Evolutionary conservation across 2,329 filamentous ascomycete genomes (phyloP), one percentile per base, ranked within the genome.

Genomic region (Epichloe scottii): DNA sequence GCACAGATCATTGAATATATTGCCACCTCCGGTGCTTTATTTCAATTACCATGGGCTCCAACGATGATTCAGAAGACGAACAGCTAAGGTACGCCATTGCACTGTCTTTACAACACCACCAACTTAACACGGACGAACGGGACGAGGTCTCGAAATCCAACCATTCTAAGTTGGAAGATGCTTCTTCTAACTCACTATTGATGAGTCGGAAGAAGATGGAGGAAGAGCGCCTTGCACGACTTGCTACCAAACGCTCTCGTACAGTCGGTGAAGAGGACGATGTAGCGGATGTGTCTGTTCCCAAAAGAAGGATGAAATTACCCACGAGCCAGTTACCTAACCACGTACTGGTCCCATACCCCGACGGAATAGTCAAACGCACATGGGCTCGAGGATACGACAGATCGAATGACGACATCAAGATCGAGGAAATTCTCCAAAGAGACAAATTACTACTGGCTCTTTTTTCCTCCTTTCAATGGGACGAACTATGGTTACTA

Each of bases 131-230:
- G 1, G 33, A 41, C 5, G 33, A 30, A 35, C 38, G 17, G 19
- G 17, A 42, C 14, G 35, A 6, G 23, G 17, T 10, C 11, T 14
- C 23, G 23, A 30, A 26, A 6, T 8, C 17, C 21, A 38, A 33
- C 5, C 30, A 17, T 15, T 14, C 40, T 11, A 37, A n/a, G 7
- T 21, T 14, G 26, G 19, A 23, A 4, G 44, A 41, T 11, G 43
- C 49, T 19, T 51, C 56, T 47, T 59, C 63, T 33, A 71, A 73
- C 0, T 58, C 80, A 0, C 60, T 76, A 4, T 76, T 77, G 3
- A 66, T 95, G 1, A 78, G 95, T 68, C 79, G 90, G 37, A 88
- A 83, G 66, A 78, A 81, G 49, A 93, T 95, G 88, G 91, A 96
- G 65, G 74, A 82, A 59, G 89, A 94, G 63, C 81, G 91, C 40